Evolutionary conservation across 1,284 basidiomycete species (phyloP), one percentile per base, ranked within the genome.

Genomic region (Puccinia hordei): DNA sequence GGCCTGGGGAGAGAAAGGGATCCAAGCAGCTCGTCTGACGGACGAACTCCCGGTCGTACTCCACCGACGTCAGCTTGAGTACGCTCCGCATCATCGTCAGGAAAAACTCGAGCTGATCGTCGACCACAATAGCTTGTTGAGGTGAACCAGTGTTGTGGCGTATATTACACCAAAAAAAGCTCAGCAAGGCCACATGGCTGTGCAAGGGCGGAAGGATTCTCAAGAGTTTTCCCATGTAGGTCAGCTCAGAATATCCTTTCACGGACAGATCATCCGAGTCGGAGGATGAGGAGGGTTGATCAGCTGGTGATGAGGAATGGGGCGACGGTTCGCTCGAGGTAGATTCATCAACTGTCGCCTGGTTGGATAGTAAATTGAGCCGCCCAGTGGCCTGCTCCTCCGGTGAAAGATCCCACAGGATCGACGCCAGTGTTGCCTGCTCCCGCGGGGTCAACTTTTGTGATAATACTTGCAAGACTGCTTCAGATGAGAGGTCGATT

Each of bases 41-140:
- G 0, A 81, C 57, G 12, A 84, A 80, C 68, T 85, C 84, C 57
- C 74, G 80, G 74, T 85, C 84, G 81, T 85, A 83, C 41, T 83
- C 83, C 3, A 22, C 4, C 0, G 84, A 85, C 13, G 73, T 77
- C 19, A 84, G 81, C 30, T 63, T 44, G 2, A 74, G 22, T 6
- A 74, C 41, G 33, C 57, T 57, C 80, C 49, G 55, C 82, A 74
- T 74, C 57, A 41, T 74, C 24, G 6, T 41, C 24, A 61, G 59
- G 55, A 74, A 74, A 46, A 74, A 61, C 19, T 74, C 73, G 35
- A 55, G 53, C 51, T 73, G 71, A n/a, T 51, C 33, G 30, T 73
- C 33, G 1, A 53, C 22, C 15, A n/a, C 49, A 8, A 24, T 8
- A 2, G 51, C 22, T 9, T 53, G 44, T 30, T 41, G 38, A 17